Base-by-base conservation (phyloP, 2,329 filamentous ascomycete genomes). In the Beauveria rudraprayagi region DNA sequence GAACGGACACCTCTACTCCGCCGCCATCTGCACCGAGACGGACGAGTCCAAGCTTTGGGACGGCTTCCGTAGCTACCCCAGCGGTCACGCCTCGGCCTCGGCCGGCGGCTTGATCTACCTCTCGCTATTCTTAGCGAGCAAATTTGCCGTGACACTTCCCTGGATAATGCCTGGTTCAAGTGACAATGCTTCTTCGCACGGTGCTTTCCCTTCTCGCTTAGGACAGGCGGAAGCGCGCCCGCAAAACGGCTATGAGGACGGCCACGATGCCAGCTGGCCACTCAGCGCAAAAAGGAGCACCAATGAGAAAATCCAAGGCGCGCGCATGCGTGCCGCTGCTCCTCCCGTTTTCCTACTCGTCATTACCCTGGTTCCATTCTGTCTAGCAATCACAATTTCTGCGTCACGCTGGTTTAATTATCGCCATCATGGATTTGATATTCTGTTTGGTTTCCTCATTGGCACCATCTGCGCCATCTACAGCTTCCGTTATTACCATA, bases 371-470 rank as follows among this genome's bases (percentile, higher is more conserved):
- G 73, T 90, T 1, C 92, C 92, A 2, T 83, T 92, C 65, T 88
- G 86, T 61, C 77, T 84, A 1, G 88, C 92, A 5, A 83, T 92
- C 64, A 96, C 92, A 76, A 89, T 97, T 64, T 82, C 88, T n/a
- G 84, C 87, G 30, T 93, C 91, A 1, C 88, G 93, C 11, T 97
- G 88, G 83, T 92, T 88, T 63, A 88, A 97, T 72, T 95, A 88
- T 76, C 86, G 90, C 44, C 93, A 97, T 73, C 90, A 93, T 71
- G 92, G 88, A n/a, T 93, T 96, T 71, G 93, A 97, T 66, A 90
- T 97, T 65, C 75, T 97, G 2, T 91, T 89, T 64, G 93, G 93
- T n/a, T 89, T 87, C 60, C 66, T 89, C 14, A 88, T 97, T 64
- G 93, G 93, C 9, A 81, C 87, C 16, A 74, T 86, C 50, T 83